Evolutionary conservation across 1,284 basidiomycete genomes (phyloP), one percentile per base, ranked within the genome.

Genomic region (Marasmius fiardii): DNA sequence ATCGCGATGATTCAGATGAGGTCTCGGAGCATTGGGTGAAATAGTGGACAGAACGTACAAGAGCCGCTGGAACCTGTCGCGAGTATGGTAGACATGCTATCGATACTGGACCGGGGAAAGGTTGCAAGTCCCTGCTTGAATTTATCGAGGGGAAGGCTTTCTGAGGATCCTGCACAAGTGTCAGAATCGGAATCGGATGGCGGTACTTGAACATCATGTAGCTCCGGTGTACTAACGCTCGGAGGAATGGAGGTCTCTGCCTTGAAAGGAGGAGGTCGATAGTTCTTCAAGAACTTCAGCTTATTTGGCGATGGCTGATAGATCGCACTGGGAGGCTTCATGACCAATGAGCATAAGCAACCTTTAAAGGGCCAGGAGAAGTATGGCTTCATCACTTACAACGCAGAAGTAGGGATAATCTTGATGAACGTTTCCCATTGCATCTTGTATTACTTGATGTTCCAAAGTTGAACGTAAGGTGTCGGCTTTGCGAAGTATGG

Each of bases 401-500:
- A 61, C 35, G 23, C 28, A 48, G 34, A 48, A 48, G 69, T 78
- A 79, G 63, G 79, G 77, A 26, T 31, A 33, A 49, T 49, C 47
- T 20, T 26, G 14, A 1, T 80, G 79, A 20, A 71, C 66, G 48
- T 81, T 78, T 24, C 67, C 65, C 53, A 80, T 76, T 3, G 82
- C 82, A 54, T 84, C 82, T 64, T 81, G 81, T 44, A 87, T 85
- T 34, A 83, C 78, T 53, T 70, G 73, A 64, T 85, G 81, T 63
- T 83, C 78, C 8, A 72, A 69, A 0, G 77, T 79, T 4, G 70
- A 73, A 68, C 83, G 83, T 58, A 78, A 71, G 21, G 63, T 65
- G 14, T 68, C 62, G 3, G 80, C 81, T 26, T 77, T 73, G 37
- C 75, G 61, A 55, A 86, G 69, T 60, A 80, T 77, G 4, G 63